These are phyloP conservation scores for Prinsepia uniflora DNA, from an alignment of 306 rosid species.

Conservation along the genomic window DNA sequence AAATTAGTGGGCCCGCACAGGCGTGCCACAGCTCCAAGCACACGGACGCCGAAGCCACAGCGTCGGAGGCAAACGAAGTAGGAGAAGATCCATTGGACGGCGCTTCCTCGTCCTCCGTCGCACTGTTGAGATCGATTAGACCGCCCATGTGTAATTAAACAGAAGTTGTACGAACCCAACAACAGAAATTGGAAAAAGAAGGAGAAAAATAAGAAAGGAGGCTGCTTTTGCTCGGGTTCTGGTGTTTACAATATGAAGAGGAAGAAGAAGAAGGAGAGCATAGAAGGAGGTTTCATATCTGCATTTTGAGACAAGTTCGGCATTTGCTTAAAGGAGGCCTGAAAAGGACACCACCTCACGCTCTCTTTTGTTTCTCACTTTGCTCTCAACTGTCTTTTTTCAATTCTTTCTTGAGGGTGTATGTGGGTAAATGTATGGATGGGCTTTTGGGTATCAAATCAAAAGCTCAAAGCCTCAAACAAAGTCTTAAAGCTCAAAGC, in stretches of 20 bases:
- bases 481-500: slow-evolving; percentile 20
- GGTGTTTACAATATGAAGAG: slow-evolving; percentile 11
- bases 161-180: background rate
- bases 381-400: slow-evolving; percentile 29
- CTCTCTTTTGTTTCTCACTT: slow-evolving; percentile 19
- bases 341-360: slow-evolving; percentile 36
- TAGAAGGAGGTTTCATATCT: slow-evolving; percentile 41
- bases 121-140: slow-evolving; percentile 88
- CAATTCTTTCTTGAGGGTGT: slow-evolving; percentile 23
- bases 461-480: background rate
- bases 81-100: slow-evolving; percentile 55
- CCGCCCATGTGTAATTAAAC: slow-evolving; percentile 46
- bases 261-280: slow-evolving; percentile 19
- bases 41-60: slow-evolving; percentile 45
- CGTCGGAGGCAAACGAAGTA: slow-evolving; percentile 47
- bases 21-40: slow-evolving; percentile 99
- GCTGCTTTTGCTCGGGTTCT: background rate
- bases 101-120: slow-evolving; percentile 82
- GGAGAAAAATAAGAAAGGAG: background rate
- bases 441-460: slow-evolving; percentile 54
- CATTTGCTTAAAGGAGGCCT: slow-evolving; percentile 66
- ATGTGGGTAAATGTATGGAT: slow-evolving; percentile 5
- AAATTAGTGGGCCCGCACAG: slow-evolving; percentile 92
- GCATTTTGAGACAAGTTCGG: slow-evolving; percentile 57
- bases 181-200: background rate